phyloP scores from a whole-genome alignment of 495 filamentous ascomycete species.

The Trichoderma reesei region DNA sequence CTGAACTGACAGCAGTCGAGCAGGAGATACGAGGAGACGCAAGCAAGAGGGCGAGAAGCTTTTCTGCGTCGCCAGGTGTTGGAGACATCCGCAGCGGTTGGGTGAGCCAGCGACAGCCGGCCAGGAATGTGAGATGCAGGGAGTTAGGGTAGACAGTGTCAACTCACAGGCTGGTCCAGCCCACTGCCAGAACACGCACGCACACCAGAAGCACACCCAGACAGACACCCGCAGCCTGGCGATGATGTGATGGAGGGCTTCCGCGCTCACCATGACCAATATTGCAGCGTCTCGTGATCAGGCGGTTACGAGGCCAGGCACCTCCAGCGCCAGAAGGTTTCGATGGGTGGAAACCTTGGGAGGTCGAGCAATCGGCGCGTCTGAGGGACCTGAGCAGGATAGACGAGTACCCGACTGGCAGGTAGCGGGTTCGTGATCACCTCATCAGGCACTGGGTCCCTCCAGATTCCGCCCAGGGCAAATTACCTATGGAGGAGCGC shows the following conservation, averaged over 20 bases:
- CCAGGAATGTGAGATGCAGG: constrained; percentile 7
- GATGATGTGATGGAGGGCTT: neutral
- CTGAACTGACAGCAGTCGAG: neutral
- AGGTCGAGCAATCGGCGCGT: no score
- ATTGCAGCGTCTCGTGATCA: constrained; percentile 1
- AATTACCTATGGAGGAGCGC: no score
- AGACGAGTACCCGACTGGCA: no score
- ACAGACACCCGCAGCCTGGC: neutral
- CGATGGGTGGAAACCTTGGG: neutral
- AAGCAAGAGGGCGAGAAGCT: neutral
- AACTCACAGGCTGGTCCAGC: neutral
- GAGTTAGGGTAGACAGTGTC: constrained; percentile 5
- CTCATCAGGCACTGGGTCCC: no score
- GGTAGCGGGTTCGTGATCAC: no score
- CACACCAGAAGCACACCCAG: neutral
- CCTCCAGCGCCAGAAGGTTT: neutral
- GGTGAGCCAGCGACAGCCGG: neutral
- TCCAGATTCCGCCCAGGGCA: no score
- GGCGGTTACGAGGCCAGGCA: neutral
- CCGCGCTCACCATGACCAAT: no score
- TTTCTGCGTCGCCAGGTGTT: neutral
- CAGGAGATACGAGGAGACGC: neutral
- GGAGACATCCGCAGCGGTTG: neutral
- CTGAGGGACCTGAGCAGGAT: no score
- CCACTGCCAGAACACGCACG: neutral